Percentiles rank a stretch among this genome's conserved stretches.
phyloP scores from a whole-genome alignment of 345 rosid genomes.

The Citropsis articulata region DNA sequence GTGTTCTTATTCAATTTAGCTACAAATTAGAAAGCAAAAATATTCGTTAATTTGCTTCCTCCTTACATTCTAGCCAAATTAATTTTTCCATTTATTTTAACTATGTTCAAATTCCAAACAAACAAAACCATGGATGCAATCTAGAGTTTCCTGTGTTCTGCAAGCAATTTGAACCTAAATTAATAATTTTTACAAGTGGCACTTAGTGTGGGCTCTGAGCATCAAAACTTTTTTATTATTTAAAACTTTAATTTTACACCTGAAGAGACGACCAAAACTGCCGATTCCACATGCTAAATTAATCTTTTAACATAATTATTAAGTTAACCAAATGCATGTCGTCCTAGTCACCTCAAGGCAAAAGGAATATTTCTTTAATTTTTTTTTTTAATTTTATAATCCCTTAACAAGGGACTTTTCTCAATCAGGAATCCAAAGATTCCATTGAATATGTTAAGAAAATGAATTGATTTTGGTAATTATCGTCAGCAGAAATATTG shows the following conservation, averaged over 20 bases:
- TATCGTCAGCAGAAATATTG: background rate
- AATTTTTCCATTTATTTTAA: background rate
- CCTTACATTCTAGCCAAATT: too few relatives aligned
- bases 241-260: background rate
- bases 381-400: background rate
- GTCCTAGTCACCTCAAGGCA: background rate
- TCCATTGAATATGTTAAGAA: background rate
- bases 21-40: background rate
- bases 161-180: conserved; percentile 12
- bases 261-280: background rate
- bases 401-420: background rate
- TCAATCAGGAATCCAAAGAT: conserved; percentile 8
- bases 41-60: background rate
- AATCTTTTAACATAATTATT: background rate
- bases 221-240: background rate
- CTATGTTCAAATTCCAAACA: background rate
- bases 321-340: background rate
- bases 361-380: background rate
- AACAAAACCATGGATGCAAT: conserved; percentile 26
- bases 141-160: conserved; percentile 22
- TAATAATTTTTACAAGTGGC: background rate
- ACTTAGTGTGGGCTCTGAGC: background rate
- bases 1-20: background rate
- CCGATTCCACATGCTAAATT: background rate
- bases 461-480: background rate